Evolutionary conservation across 768 basidiomycete genomes (phyloP).

Genomic region (Pholiota microspora): DNA sequence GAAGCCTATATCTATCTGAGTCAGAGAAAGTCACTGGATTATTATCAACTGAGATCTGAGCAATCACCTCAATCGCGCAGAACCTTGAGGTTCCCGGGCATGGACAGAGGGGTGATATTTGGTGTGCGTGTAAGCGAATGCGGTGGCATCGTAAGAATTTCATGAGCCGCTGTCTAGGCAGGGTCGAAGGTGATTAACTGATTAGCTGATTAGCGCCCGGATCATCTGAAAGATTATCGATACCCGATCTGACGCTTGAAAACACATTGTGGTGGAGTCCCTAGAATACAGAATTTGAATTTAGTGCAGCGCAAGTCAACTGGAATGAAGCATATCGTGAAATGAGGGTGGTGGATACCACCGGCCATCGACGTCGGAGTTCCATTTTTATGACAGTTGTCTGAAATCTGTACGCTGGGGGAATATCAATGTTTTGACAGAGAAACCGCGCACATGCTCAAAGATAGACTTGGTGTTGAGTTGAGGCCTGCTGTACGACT

Average conservation of each 20-base stretch:
- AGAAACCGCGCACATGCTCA: neutral
- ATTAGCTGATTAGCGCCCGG: conserved; percentile 1
- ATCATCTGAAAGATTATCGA: neutral
- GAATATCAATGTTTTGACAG: neutral
- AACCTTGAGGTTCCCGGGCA: neutral
- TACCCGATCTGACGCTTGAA: neutral
- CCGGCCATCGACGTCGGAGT: neutral
- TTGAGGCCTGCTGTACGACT: neutral
- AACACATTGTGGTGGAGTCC: no score
- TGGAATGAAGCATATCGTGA: neutral
- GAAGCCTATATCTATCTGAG: neutral
- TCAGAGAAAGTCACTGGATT: neutral
- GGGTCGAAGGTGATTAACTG: neutral
- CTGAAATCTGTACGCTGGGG: neutral
- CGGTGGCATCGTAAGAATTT: neutral
- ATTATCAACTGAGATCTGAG: neutral
- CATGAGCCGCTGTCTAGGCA: neutral
- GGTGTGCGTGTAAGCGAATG: neutral
- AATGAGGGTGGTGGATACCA: neutral
- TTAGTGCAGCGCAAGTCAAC: neutral
- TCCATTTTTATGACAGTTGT: neutral
- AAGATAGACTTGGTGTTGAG: neutral
- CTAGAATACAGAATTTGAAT: neutral
- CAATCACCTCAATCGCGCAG: neutral
- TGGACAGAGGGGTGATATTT: neutral